Base-by-base conservation (phyloP, 2,329 filamentous ascomycete species). In the Claviceps sorghi region DNA sequence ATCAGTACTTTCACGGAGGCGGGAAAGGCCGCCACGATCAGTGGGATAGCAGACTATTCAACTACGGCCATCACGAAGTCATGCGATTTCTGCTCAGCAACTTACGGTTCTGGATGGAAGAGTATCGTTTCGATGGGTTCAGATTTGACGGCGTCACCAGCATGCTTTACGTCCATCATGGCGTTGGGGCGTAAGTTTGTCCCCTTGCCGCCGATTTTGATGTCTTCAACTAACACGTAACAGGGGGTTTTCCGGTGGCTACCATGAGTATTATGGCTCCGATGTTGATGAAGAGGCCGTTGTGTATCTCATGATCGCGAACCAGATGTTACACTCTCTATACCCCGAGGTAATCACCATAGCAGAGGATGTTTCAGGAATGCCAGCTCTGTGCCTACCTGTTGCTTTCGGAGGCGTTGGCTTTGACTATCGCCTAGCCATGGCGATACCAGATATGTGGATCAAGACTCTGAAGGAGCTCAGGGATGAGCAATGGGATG, bases 381-480 rank as follows among this genome's bases (percentile, higher is more conserved):
- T 98, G 93, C 93, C 93, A 17, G 91, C 89, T n/a, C 75, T 98
- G 48, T 97, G 93, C 67, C 69, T 98, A 40, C 82, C 87, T 7
- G 73, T 96, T 41, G 83, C 85, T 1, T 74, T 96, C 2, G 93
- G 93, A 19, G 93, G 93, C 56, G 82, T 97, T 59, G 93, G 93
- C 29, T 98, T 98, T 65, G 93, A 98, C 70, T 98, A 98, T 69
- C 82, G 93, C 59, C 80, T 98, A 34, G 90, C 90, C 52, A 98
- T 98, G 93, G 93, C 93, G 4, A 83, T 98, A 56, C 93, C 93
- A 4, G 93, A 98, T 67, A 87, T 98, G 81, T 98, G 94, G 82
- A 98, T 98, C 76, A 98, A 98, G 72, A 88, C 94, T 64, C 69
- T 97, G 56, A 98, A 98, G 69, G 93, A 98, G 70, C 82, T 88